phyloP scores from a whole-genome alignment of 352 stramenopile genomes.

The Phytophthora foliorum region DNA sequence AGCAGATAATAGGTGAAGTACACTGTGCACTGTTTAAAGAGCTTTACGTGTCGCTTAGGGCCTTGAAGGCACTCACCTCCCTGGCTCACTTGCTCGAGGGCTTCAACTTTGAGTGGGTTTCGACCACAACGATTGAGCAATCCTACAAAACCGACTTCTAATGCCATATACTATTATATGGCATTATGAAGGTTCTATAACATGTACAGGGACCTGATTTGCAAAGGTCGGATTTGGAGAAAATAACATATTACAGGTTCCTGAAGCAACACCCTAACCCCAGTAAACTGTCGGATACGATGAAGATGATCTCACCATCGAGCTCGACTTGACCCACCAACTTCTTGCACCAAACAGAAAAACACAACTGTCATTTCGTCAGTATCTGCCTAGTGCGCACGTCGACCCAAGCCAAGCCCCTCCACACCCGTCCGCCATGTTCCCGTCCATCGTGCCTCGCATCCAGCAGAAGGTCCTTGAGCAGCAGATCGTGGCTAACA shows the following conservation, averaged over 20 bases:
- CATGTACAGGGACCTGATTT: not conserved
- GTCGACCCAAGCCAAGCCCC: constrained; percentile 4
- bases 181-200: not conserved
- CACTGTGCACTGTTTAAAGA: constrained; percentile 1
- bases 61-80: not conserved
- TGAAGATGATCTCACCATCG: constrained; percentile 21
- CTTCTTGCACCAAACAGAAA: constrained; percentile 29
- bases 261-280: constrained; percentile 12
- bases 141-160: not conserved
- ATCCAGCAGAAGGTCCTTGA: constrained; percentile 81
- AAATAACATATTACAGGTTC: constrained; percentile 16
- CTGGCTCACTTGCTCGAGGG: too few relatives aligned
- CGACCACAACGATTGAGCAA: not conserved
- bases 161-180: not conserved
- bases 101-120: not conserved
- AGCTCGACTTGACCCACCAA: constrained; percentile 14
- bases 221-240: constrained; percentile 1
- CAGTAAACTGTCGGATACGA: constrained; percentile 32
- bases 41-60: not conserved
- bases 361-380: constrained; percentile 15
- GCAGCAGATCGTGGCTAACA: constrained; percentile 74
- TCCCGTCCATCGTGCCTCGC: constrained; percentile 79
- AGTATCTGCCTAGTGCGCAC: constrained; percentile 11
- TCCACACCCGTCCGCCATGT: constrained; percentile 34
- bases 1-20: constrained; percentile 9